Evolutionary conservation across 2,329 filamentous ascomycete species (phyloP), one percentile per base, ranked within the genome.

Genomic region (Cytospora chrysosperma): DNA sequence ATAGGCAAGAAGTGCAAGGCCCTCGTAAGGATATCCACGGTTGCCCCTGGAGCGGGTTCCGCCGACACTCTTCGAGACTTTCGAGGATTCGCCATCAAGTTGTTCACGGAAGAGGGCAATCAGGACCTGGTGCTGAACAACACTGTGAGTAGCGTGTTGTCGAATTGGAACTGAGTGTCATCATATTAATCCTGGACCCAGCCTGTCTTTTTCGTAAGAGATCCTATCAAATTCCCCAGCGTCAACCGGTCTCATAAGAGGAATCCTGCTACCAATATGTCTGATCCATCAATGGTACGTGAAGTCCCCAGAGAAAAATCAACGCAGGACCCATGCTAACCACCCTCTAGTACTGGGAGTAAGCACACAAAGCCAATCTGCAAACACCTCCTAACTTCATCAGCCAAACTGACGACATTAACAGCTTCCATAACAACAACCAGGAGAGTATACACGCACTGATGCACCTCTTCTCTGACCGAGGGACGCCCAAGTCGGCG

Each of bases 241-340:
- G 88, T 91, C 70, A 91, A 91, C 59, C 88, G 91, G 72, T 90
- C 88, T 0, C 89, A 91, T 73, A 91, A 91, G 80, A 81, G 88
- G n/a, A 79, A 92, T 70, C 89, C 88, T 0, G 78, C 85, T 32
- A 91, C 87, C 4, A 86, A 91, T 71, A 75, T 90, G 7, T 86
- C 84, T 10, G 81, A 85, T 69, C 84, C 85, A 4, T 81, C 37
- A 9, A 40, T 40, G 37, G 37, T 40, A n/a, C 37, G 37, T 40
- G 17, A n/a, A 40, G 17, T 19, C 37, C 2, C 17, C 37, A 19
- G 37, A 19, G 8, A 40, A 10, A 10, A n/a, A 19, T 40, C 17
- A 40, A n/a, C 17, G n/a, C n/a, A 40, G 17, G n/a, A 40, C 15
- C 8, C 3, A 40, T n/a, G 2, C 19, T n/a, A 40, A 40, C 37